A percentile compares a stretch with the other conserved stretches of the same genome.
Evolutionary conservation across 257 asterid genomes (phyloP).

Genomic region (Ophiorrhiza pumila): DNA sequence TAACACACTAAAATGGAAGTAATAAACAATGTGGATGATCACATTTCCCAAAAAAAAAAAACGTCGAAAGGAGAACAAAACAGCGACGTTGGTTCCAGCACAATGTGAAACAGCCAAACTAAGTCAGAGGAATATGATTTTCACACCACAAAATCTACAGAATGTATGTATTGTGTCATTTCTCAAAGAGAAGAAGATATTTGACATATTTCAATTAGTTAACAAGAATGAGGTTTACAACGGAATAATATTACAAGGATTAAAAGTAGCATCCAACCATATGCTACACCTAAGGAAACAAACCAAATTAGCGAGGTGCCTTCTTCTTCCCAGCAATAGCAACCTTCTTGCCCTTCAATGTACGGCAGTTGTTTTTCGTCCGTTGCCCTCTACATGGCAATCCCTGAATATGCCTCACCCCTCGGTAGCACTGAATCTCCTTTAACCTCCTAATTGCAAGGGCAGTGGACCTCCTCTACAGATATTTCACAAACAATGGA

Average conservation of each 20-base stretch:
- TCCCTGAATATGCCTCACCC: conserved; percentile 82
- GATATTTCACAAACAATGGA: background rate
- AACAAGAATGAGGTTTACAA: background rate
- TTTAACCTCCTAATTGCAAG: conserved; percentile 82
- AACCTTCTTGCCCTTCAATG: conserved; percentile 86
- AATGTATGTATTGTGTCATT: background rate
- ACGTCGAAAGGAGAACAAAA: background rate
- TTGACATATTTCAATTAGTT: background rate
- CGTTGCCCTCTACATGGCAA: conserved; percentile 96
- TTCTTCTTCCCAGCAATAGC: conserved; percentile 91
- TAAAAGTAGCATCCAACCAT: background rate
- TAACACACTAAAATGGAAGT: too few species aligned
- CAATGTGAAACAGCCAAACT: background rate
- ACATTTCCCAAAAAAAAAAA: too few species aligned
- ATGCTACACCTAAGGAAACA: background rate
- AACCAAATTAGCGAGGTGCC: conserved; percentile 36
- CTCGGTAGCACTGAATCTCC: conserved; percentile 97
- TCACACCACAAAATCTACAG: background rate
- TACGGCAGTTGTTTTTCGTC: conserved; percentile 91
- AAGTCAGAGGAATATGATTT: background rate
- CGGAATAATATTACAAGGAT: background rate
- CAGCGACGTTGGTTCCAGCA: background rate
- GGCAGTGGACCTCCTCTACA: conserved; percentile 83
- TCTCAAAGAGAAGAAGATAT: background rate
- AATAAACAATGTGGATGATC: too few species aligned